Base-by-base conservation (phyloP, 116 monocot genomes). In the Cymodocea nodosa region DNA sequence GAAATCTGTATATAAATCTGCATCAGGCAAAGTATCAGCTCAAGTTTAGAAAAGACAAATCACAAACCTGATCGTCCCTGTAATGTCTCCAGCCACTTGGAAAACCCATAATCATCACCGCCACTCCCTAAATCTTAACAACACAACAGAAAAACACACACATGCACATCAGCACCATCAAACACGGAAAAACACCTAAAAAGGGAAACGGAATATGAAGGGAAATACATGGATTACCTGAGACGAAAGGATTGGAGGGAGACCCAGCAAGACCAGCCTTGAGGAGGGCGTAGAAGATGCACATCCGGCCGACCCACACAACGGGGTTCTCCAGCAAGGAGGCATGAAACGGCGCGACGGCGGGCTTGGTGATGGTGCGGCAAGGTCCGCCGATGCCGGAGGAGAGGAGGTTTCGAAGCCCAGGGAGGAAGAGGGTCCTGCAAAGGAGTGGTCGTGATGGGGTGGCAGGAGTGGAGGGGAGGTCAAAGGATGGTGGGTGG, bases 231-330 rank as follows among this genome's bases (percentile, higher is more conserved):
- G 39, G 37, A 49, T 23, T 40, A 84, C 90, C 93, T 17, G 81
- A 68, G 65, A 69, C n/a, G 62, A 90, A 69, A 15, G 91, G 91
- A 49, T 80, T 90, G 50, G 81, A 79, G 13, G 71, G 81, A 0
- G 91, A 88, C 15, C 97, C 92, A 56, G 76, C 92, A 35, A 92
- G 76, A 15, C 97, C 97, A 39, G 80, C 44, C 76, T 84, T 91
- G 63, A 97, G 70, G 63, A 89, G 85, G 58, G 76, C 83, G 36
- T 93, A 89, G 68, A 83, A 85, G 64, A 93, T 48, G 75, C 83
- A 85, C 36, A 93, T 73, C 74, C 85, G 79, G 23, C 84, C 84
- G 53, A 76, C 86, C 97, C 97, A 97, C 15, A 85, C 69, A 30
- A 92, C 78, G 6, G 91, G 97, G 56, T 44, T 68, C 58, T 92